Percentiles rank a stretch among this genome's conserved stretches.
Evolutionary conservation across 768 basidiomycete genomes (phyloP).

Genomic region (Rhodotorula paludigena): DNA sequence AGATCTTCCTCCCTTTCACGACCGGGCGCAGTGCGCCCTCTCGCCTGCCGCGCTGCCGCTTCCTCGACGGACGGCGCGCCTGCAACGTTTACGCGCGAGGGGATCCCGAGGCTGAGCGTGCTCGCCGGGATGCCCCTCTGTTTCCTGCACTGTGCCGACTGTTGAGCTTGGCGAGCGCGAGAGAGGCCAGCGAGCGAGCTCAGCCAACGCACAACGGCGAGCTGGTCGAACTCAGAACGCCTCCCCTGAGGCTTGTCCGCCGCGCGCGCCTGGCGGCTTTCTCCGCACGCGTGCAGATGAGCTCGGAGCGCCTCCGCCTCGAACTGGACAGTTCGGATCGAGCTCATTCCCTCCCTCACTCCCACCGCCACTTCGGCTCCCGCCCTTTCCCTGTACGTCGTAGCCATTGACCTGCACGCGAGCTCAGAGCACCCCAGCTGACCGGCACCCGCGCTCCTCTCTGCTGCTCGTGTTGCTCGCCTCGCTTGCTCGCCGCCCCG

Average conservation of each 20-base stretch:
- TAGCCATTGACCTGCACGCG: too few relatives aligned
- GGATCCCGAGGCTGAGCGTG: conserved; percentile 7
- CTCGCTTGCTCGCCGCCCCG: background rate
- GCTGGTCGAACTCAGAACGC: too few relatives aligned
- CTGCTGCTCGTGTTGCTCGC: background rate
- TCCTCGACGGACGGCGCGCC: background rate
- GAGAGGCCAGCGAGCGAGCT: background rate
- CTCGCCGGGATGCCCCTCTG: conserved; percentile 3
- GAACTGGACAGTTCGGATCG: too few relatives aligned
- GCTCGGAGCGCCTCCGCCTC: too few relatives aligned
- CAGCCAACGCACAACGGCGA: background rate
- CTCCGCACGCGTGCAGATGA: too few relatives aligned
- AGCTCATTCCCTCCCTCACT: too few relatives aligned
- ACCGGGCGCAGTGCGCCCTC: background rate
- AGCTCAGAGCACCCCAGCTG: background rate
- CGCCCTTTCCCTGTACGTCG: background rate
- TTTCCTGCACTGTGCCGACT: background rate
- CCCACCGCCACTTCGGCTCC: too few relatives aligned
- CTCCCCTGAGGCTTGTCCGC: too few relatives aligned
- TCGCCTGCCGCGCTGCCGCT: background rate
- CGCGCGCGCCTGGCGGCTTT: too few relatives aligned
- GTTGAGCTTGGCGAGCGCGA: background rate
- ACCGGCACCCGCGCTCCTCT: background rate
- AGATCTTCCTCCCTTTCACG: background rate
- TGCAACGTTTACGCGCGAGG: background rate